Evolutionary conservation across 2,329 filamentous ascomycete genomes (phyloP), one percentile per base, ranked within the genome.

Genomic region (Cladosporium velox): DNA sequence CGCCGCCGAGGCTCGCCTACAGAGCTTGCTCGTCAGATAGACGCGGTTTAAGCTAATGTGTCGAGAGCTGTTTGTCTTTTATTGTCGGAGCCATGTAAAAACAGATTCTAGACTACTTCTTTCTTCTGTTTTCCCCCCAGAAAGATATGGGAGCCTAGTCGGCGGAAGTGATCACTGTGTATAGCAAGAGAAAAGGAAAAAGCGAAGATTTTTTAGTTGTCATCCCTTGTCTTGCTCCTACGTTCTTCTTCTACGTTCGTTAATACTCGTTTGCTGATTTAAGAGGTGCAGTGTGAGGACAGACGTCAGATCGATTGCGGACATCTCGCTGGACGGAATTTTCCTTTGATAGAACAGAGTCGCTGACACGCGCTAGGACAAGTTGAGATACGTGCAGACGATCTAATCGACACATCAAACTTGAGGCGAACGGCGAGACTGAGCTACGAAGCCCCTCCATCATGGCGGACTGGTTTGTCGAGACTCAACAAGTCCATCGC

Each of bases 1-100:
- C 81, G 89, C 92, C 72, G 91, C 93, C 5, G 93, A 97, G 82
- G 93, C 93, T 49, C 87, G 93, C 73, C 83, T 97, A 73, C 91
- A 95, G 82, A 96, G 91, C 80, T 81, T 97, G 78, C 88, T 91
- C 75, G 87, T 96, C 69, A 91, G 96, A 77, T 95, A 86, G 69
- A 67, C 34, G 34, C 34, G 11, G 34, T 11, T 35, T 35, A 24
- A 24, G 4, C 34, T 15, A 14, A 35, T 35, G 7, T 6, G 5
- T 14, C 7, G 54, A 26, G n/a, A 28, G 11, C 7, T 21, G 32
- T 58, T 35, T 41, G 32, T 41, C 55, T 34, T 41, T 58, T 58
- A 35, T n/a, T 58, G 14, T 32, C n/a, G 55, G 21, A 47, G 57
- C 57, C 24, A 59, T 62, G 59, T 62, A 52, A 52, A 52, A 52